These are phyloP conservation scores for Colletotrichum incanum DNA, from an alignment of 2,329 filamentous ascomycete genomes.

Conservation along the genomic window DNA sequence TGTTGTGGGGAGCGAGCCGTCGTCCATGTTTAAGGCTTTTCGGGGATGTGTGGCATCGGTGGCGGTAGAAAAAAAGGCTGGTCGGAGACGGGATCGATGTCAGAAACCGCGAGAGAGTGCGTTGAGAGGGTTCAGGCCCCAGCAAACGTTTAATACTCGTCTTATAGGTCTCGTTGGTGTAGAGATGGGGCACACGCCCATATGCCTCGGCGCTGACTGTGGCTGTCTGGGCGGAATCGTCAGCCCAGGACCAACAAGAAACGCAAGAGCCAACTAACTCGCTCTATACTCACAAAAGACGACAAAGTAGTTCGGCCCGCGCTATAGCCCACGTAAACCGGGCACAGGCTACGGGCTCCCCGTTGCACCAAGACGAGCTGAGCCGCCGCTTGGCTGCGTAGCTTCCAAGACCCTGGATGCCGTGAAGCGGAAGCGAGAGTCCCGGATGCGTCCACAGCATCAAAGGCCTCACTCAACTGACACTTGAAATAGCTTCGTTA, in stretches of 20 bases:
- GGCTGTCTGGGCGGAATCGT: neutral
- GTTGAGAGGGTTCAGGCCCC: neutral
- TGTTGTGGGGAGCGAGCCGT: neutral
- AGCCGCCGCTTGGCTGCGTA: constrained; percentile 4
- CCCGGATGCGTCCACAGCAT: neutral
- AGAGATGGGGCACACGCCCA: no score
- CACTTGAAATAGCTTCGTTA: neutral
- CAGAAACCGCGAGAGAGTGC: neutral
- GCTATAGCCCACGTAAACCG: neutral
- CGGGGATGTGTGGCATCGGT: neutral
- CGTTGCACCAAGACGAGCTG: neutral
- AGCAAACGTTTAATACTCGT: neutral
- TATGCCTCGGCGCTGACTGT: neutral
- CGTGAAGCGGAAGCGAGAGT: neutral
- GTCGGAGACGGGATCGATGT: neutral
- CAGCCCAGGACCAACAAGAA: neutral
- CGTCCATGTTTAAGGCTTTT: neutral
- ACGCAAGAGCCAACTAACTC: neutral
- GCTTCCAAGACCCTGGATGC: neutral
- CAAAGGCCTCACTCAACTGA: neutral
- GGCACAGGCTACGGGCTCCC: neutral
- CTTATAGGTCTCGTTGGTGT: neutral
- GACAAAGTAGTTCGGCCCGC: neutral
- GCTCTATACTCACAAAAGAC: neutral
- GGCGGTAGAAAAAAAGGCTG: neutral